Evolutionary conservation across 2,329 filamentous ascomycete species (phyloP).

Genomic region (Seiridium cupressi): DNA sequence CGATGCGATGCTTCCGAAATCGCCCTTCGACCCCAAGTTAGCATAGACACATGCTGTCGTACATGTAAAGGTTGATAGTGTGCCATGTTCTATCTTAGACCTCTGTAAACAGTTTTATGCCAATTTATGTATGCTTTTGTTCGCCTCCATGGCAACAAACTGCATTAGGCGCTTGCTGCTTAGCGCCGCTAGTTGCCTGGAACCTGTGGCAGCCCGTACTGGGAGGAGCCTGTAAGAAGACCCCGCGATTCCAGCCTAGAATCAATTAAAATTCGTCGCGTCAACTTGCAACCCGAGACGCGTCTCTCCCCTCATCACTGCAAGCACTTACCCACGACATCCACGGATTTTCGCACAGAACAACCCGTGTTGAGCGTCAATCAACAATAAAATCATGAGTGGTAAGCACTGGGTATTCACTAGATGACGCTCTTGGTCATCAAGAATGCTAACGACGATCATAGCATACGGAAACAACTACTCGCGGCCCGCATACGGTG

Average conservation of each 20-base stretch:
- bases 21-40: too few relatives aligned
- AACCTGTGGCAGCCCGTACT: background rate
- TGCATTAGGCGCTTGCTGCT: too few relatives aligned
- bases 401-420: background rate
- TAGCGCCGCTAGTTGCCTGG: background rate
- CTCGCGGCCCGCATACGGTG: slow-evolving; percentile 6
- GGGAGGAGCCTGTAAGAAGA: background rate
- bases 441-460: background rate
- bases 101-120: too few relatives aligned
- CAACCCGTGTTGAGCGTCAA: background rate
- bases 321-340: background rate
- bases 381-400: background rate
- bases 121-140: too few relatives aligned
- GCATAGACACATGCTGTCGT: too few relatives aligned
- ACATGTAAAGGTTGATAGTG: too few relatives aligned
- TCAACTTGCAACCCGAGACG: slow-evolving; percentile 3
- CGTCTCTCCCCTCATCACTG: slow-evolving; percentile 5
- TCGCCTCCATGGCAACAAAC: too few relatives aligned
- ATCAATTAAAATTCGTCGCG: slow-evolving; percentile 13
- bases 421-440: too few relatives aligned
- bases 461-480: slow-evolving; percentile 3
- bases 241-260: slow-evolving; percentile 9
- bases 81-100: too few relatives aligned
- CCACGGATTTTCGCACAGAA: background rate
- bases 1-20: too few relatives aligned